Evolutionary conservation across 1,284 basidiomycete species (phyloP).

Genomic region (Boletus sp.): DNA sequence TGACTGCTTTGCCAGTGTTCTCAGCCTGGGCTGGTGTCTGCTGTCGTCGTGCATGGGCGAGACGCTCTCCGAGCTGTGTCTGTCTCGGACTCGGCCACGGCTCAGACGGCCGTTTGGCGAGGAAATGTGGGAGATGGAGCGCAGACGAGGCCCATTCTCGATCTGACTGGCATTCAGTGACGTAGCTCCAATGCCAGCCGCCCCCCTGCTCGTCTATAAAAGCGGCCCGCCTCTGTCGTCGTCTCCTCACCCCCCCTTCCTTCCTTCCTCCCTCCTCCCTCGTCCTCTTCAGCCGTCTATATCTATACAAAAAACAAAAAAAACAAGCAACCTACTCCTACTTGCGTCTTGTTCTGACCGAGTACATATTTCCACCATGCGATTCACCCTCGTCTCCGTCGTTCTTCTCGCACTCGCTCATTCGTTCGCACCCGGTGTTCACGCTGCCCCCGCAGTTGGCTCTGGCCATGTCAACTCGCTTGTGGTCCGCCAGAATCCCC

Average conservation of each 20-base stretch:
- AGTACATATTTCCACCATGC: constrained; percentile 36
- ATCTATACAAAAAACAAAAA: constrained; percentile 16
- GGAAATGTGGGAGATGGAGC: constrained; percentile 59
- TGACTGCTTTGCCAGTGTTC: constrained; percentile 39
- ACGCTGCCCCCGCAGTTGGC: constrained; percentile 13
- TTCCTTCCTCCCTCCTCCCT: no score
- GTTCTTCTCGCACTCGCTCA: constrained; percentile 36
- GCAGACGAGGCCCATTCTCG: constrained; percentile 30
- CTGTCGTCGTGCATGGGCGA: constrained; percentile 62
- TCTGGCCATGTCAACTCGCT: not conserved
- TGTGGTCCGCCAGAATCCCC: constrained; percentile 5
- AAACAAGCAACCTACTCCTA: constrained; percentile 17
- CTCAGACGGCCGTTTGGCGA: constrained; percentile 35
- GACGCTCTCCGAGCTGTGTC: constrained; percentile 36
- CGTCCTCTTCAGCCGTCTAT: constrained; percentile 15
- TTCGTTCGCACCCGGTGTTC: constrained; percentile 22
- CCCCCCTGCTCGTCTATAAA: constrained; percentile 23
- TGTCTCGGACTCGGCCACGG: constrained; percentile 9
- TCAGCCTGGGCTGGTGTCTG: constrained; percentile 56
- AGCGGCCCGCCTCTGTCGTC: not conserved
- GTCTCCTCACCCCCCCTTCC: constrained; percentile 11
- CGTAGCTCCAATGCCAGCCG: constrained; percentile 7
- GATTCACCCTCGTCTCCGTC: constrained; percentile 35
- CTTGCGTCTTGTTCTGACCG: constrained; percentile 25
- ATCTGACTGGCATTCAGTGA: constrained; percentile 19